These are phyloP conservation scores for Globisporangium cylindrosporum DNA, from an alignment of 352 stramenopile genomes.

Conservation along the genomic window DNA sequence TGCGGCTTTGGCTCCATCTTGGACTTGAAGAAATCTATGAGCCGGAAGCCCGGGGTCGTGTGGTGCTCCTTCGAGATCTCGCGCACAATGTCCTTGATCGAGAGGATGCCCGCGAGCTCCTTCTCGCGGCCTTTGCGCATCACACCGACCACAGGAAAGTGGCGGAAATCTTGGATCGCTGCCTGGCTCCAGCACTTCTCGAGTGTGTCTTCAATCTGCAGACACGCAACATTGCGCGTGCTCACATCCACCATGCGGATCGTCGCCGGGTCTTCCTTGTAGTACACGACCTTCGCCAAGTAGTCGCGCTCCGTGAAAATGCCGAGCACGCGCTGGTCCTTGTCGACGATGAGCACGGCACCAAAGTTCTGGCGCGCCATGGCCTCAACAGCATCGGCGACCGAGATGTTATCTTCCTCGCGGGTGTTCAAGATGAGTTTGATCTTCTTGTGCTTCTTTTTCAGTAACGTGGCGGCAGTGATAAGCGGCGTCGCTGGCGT, in stretches of 20 bases:
- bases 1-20: slow-evolving; percentile 59
- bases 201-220: slow-evolving; percentile 77
- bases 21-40: slow-evolving; percentile 87
- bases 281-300: slow-evolving; percentile 72
- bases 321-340: slow-evolving; percentile 75
- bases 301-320: slow-evolving; percentile 89
- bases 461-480: slow-evolving; percentile 47
- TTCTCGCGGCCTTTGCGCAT: slow-evolving; percentile 76
- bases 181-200: slow-evolving; percentile 80
- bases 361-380: slow-evolving; percentile 82
- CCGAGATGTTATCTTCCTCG: slow-evolving; percentile 70
- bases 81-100: slow-evolving; percentile 84
- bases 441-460: slow-evolving; percentile 83
- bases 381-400: slow-evolving; percentile 69
- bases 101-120: slow-evolving; percentile 77
- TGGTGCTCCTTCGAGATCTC: slow-evolving; percentile 82
- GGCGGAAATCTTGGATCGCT: slow-evolving; percentile 63
- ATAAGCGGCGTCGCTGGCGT: slow-evolving; percentile 18
- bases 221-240: slow-evolving; percentile 45
- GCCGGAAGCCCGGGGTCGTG: slow-evolving; percentile 65
- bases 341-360: slow-evolving; percentile 79
- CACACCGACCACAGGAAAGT: slow-evolving; percentile 78
- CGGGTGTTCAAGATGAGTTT: slow-evolving; percentile 84
- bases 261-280: slow-evolving; percentile 59
- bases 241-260: slow-evolving; percentile 59